These are phyloP conservation scores for Nepenthes alata DNA, from an alignment of 179 eudicot species.

Conservation along the genomic window DNA sequence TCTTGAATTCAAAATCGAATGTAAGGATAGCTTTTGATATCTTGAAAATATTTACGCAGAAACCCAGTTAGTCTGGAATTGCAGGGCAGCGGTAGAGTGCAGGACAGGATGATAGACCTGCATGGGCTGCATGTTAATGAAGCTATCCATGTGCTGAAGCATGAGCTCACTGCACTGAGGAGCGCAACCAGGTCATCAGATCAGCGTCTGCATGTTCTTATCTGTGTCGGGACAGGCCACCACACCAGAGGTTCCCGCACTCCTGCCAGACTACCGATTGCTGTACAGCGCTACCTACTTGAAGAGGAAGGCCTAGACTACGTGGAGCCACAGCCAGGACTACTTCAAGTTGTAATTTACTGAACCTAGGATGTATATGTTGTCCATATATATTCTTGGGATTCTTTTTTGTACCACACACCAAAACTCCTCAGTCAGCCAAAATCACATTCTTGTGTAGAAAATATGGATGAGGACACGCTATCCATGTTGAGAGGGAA, in stretches of 20 bases:
- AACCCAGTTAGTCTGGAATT: constrained; percentile 39
- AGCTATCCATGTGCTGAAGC: constrained; percentile 68
- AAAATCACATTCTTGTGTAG: too few relatives aligned
- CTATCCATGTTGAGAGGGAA: too few relatives aligned
- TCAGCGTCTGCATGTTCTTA: constrained; percentile 52
- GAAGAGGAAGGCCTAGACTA: constrained; percentile 87
- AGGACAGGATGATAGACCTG: constrained; percentile 77
- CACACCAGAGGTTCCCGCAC: constrained; percentile 87
- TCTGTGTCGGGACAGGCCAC: constrained; percentile 93
- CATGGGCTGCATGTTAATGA: constrained; percentile 86
- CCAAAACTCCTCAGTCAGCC: too few relatives aligned
- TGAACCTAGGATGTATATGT: constrained; percentile 21
- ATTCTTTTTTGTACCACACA: too few relatives aligned
- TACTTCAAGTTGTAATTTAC: constrained; percentile 69
- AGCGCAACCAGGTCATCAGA: constrained; percentile 61
- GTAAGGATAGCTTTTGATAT: not conserved
- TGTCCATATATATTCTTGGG: too few relatives aligned
- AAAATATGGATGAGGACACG: too few relatives aligned
- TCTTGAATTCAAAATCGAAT: too few relatives aligned
- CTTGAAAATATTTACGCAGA: constrained; percentile 25
- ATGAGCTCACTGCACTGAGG: constrained; percentile 52
- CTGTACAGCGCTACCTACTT: constrained; percentile 81
- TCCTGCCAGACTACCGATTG: constrained; percentile 73
- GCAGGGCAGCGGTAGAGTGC: constrained; percentile 49
- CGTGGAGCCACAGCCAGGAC: constrained; percentile 87